Percentiles rank a stretch among this genome's conserved stretches.
Conservation (phyloP, 2,329 filamentous ascomycete genomes). For the Botrytis tulipae region DNA sequence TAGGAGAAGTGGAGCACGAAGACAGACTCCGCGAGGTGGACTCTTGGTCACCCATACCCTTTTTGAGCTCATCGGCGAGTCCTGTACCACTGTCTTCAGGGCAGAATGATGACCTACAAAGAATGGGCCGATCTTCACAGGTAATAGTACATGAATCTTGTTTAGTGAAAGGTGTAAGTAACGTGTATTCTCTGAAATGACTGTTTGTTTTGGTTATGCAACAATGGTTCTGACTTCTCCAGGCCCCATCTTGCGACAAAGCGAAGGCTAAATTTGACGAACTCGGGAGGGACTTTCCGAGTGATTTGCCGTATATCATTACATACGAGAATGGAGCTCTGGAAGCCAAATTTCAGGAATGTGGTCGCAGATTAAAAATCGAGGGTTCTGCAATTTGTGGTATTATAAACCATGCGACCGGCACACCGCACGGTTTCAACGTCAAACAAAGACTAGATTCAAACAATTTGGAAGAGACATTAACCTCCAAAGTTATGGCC, state of each 20-base stretch:
- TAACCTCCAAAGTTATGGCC: neutral
- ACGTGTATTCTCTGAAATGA: neutral
- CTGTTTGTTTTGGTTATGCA: neutral
- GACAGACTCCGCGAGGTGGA: neutral
- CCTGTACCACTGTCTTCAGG: neutral
- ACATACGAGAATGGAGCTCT: neutral
- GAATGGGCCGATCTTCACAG: neutral
- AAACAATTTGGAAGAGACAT: neutral
- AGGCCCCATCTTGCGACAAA: neutral
- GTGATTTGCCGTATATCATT: neutral
- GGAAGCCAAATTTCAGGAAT: neutral
- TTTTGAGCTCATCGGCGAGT: neutral
- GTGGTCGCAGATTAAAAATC: neutral
- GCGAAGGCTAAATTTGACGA: neutral
- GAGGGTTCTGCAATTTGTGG: neutral
- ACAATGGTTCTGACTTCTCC: neutral
- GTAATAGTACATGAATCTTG: neutral
- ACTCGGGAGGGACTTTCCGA: neutral
- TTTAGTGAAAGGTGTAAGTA: neutral
- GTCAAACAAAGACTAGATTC: neutral
- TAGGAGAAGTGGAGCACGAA: neutral
- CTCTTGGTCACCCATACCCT: neutral
- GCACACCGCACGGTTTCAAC: neutral
- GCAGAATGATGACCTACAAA: neutral
- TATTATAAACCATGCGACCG: neutral